These are phyloP conservation scores for Phycomyces nitens DNA, from an alignment of 192 early-diverging fungal species.

Conservation along the genomic window DNA sequence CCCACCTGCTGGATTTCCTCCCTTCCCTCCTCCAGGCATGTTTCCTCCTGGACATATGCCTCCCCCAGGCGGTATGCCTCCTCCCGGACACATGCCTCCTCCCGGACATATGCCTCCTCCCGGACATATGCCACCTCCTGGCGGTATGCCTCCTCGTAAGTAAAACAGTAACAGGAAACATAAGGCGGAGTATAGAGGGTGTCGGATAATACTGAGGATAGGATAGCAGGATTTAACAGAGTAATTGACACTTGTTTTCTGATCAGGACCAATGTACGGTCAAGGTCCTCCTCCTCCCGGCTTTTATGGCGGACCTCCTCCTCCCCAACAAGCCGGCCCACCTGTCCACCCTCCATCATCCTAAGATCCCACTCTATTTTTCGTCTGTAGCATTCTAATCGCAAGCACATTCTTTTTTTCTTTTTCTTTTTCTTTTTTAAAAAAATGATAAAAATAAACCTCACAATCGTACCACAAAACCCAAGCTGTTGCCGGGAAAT, in stretches of 20 bases:
- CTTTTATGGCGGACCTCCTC: slow-evolving; percentile 19
- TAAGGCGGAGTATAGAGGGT: slow-evolving; percentile 14
- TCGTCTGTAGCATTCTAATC: too few species aligned
- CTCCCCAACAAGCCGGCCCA: slow-evolving; percentile 20
- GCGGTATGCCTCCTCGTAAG: slow-evolving; percentile 13
- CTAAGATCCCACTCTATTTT: not conserved
- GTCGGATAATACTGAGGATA: slow-evolving; percentile 9
- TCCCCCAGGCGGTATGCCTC: slow-evolving; percentile 31
- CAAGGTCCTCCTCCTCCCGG: slow-evolving; percentile 24
- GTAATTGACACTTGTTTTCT: slow-evolving; percentile 12
- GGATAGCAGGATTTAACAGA: not conserved
- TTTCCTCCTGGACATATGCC: slow-evolving; percentile 35
- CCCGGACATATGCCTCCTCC: slow-evolving; percentile 29
- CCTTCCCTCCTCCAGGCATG: slow-evolving; percentile 40
- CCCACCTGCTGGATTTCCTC: slow-evolving; percentile 11
- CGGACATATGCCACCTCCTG: slow-evolving; percentile 32
- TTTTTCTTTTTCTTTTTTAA: too few species aligned
- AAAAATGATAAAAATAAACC: too few species aligned
- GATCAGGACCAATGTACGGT: slow-evolving; percentile 29
- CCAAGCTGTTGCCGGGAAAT: too few species aligned
- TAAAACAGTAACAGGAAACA: not conserved
- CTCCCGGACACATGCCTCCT: slow-evolving; percentile 26
- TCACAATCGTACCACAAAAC: too few species aligned
- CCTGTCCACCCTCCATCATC: slow-evolving; percentile 27
- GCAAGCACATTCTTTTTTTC: too few species aligned